Evolutionary conservation across 2,329 filamentous ascomycete species (phyloP), one percentile per base, ranked within the genome.

Genomic region (Sporothrix sp.): DNA sequence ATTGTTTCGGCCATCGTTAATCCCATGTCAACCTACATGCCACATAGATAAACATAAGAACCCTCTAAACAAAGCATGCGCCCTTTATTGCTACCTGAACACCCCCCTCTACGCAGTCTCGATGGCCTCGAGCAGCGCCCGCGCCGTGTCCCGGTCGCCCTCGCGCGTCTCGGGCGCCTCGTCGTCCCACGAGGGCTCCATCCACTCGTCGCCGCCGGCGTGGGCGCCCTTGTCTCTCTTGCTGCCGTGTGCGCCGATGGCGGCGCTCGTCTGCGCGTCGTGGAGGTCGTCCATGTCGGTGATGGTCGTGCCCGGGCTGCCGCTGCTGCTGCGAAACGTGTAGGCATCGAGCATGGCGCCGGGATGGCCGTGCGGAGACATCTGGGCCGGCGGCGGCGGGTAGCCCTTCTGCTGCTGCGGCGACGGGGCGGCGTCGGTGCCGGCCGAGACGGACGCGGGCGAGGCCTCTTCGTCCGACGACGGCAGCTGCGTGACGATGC

Each of bases 61-160:
- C n/a, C n/a, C n/a, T n/a, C n/a, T n/a, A n/a, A n/a, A n/a, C n/a
- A n/a, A n/a, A n/a, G n/a, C n/a, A n/a, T n/a, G n/a, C n/a, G 7
- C 20, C 20, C 10, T 37, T 27, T 28, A 16, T 7, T 43, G 32
- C n/a, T n/a, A n/a, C n/a, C n/a, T n/a, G n/a, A n/a, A n/a, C 25
- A 56, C 54, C 8, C 13, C 23, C 30, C 23, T 18, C 20, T 35
- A 48, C 6, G 46, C 33, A 11, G 20, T 40, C 23, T 66, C 64
- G 40, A 71, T 52, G 6, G 66, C 67, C 51, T 70, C 66, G 6
- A 71, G 59, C 30, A 71, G 47, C 11, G 62, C 63, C 50, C 60
- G 58, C 10, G 67, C 68, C 16, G 67, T 67, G 54, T 70, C 67
- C 27, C 60, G 61, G 43, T 70, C 68, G 3, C 58, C 55, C 5